These are phyloP conservation scores for Ploettnerulaceae sp. DNA, from an alignment of 2,329 filamentous ascomycete genomes.

Conservation along the genomic window DNA sequence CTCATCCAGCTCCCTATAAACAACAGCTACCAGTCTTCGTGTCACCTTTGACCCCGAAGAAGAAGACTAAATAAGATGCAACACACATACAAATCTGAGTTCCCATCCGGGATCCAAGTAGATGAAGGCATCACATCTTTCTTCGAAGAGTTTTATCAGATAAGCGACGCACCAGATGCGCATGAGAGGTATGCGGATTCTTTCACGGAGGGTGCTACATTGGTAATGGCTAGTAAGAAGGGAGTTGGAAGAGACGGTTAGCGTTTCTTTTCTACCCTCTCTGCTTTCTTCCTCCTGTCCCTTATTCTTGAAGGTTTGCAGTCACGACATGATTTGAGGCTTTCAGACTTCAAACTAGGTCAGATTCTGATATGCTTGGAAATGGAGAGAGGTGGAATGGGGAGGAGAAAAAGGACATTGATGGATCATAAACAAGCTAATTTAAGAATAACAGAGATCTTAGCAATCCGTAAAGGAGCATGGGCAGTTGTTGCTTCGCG, in stretches of 20 bases:
- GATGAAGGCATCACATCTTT: slow-evolving; percentile 57
- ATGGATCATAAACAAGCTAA: too few relatives aligned
- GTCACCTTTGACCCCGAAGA: neutral
- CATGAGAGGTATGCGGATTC: slow-evolving; percentile 44
- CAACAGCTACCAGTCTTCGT: too few relatives aligned
- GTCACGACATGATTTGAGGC: too few relatives aligned
- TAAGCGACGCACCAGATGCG: slow-evolving; percentile 41
- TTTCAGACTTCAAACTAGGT: too few relatives aligned
- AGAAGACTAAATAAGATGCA: neutral
- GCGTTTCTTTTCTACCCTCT: neutral
- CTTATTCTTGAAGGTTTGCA: too few relatives aligned
- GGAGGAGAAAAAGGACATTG: too few relatives aligned
- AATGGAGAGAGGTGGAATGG: too few relatives aligned
- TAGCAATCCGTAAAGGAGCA: slow-evolving; percentile 45
- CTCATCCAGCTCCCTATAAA: too few relatives aligned
- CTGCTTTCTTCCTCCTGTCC: too few relatives aligned
- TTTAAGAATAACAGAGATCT: slow-evolving; percentile 39
- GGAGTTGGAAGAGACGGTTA: slow-evolving; percentile 42
- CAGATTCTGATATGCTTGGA: too few relatives aligned
- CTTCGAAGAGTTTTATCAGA: slow-evolving; percentile 66
- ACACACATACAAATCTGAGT: slow-evolving; percentile 14
- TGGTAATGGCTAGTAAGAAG: slow-evolving; percentile 48
- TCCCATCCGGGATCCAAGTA: slow-evolving; percentile 32
- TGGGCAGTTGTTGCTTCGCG: slow-evolving; percentile 48
- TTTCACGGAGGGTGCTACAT: slow-evolving; percentile 44